Evolutionary conservation across 306 rosid species (phyloP).

Genomic region (barrel medic (Medicago truncatula)): DNA sequence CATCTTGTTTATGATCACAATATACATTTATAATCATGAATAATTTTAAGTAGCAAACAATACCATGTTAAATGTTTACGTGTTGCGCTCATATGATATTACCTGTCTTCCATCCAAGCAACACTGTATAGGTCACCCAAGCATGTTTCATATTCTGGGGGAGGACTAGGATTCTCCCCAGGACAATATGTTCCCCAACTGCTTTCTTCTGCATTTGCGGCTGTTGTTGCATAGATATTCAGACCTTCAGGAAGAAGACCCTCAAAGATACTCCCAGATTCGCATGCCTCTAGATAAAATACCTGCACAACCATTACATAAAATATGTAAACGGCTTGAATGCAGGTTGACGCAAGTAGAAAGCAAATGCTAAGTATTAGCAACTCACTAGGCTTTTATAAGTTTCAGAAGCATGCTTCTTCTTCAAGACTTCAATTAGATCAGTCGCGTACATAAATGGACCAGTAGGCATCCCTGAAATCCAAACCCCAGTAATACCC

Average conservation of each 20-base stretch:
- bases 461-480: conserved; percentile 80
- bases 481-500: conserved; percentile 28
- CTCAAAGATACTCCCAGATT: conserved; percentile 94
- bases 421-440: conserved; percentile 73
- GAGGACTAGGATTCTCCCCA: conserved; percentile 84
- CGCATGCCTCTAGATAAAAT: conserved; percentile 96
- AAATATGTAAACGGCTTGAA: conserved; percentile 21
- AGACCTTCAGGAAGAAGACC: conserved; percentile 86
- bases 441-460: conserved; percentile 73
- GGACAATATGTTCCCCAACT: conserved; percentile 98
- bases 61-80: conserved; percentile 35
- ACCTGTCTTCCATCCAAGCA: conserved; percentile 99
- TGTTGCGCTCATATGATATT: conserved; percentile 7
- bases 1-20: conserved; percentile 27
- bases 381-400: conserved; percentile 75
- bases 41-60: conserved; percentile 39
- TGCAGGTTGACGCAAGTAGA: conserved; percentile 12
- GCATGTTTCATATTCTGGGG: conserved; percentile 85
- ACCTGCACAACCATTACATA: conserved; percentile 57
- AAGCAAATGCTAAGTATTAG: conserved; percentile 32
- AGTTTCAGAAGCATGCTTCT: conserved; percentile 79
- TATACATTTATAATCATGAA: conserved; percentile 23
- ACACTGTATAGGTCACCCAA: conserved; percentile 90
- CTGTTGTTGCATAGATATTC: conserved; percentile 89
- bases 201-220: conserved; percentile 87